Conservation (phyloP, 2,329 filamentous ascomycete genomes). For the Celoporthe dispersa region DNA sequence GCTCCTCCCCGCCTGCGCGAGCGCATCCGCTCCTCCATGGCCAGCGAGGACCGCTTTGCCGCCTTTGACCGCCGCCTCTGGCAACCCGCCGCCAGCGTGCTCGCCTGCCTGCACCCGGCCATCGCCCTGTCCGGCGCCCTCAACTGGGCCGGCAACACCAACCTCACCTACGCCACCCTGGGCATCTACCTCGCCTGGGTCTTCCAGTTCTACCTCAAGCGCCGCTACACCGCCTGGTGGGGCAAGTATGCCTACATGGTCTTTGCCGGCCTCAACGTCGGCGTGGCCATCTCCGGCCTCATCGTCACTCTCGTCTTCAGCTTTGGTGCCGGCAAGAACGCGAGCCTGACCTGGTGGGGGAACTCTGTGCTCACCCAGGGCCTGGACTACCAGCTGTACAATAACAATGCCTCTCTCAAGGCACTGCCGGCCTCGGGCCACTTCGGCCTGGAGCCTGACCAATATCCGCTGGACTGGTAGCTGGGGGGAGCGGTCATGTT, state of each 20-base stretch:
- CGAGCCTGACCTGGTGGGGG: slow-evolving; percentile 49
- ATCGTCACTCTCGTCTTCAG: slow-evolving; percentile 50
- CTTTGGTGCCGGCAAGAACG: slow-evolving; percentile 38
- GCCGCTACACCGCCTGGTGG: slow-evolving; percentile 34
- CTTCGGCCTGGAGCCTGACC: slow-evolving; percentile 37
- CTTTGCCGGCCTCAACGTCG: slow-evolving; percentile 47
- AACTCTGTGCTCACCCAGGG: slow-evolving; percentile 47
- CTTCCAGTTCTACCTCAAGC: slow-evolving; percentile 36
- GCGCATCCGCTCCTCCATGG: slow-evolving; percentile 55
- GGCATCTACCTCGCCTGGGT: slow-evolving; percentile 32
- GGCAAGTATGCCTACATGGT: slow-evolving; percentile 51
- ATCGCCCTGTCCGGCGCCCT: slow-evolving; percentile 53
- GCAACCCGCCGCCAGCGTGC: slow-evolving; percentile 29
- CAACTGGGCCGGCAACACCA: slow-evolving; percentile 50
- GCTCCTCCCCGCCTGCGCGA: slow-evolving; percentile 53
- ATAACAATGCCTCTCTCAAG: slow-evolving; percentile 32
- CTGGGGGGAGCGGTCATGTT: no score
- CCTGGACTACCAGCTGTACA: slow-evolving; percentile 36
- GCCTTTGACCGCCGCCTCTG: slow-evolving; percentile 16
- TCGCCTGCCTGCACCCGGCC: slow-evolving; percentile 54
- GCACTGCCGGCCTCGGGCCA: slow-evolving; percentile 39
- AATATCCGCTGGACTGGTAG: slow-evolving; percentile 20
- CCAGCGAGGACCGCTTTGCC: slow-evolving; percentile 42
- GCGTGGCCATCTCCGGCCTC: slow-evolving; percentile 47
- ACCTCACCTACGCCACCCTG: slow-evolving; percentile 31